Conservation (phyloP, 306 rosid genomes). For the Vigna nakashimae region DNA sequence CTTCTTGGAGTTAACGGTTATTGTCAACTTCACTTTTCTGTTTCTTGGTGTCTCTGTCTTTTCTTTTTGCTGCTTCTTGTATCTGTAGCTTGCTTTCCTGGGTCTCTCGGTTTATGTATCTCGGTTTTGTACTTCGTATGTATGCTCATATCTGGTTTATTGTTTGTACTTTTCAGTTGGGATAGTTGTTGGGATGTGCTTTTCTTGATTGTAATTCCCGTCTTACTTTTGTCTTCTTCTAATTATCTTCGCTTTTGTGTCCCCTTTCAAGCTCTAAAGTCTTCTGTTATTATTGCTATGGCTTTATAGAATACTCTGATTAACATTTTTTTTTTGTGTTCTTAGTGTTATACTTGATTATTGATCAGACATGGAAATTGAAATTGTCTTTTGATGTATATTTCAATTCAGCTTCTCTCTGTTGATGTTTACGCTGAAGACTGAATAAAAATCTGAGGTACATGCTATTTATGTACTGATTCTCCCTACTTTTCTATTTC, state of each 20-base stretch:
- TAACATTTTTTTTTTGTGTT: neutral
- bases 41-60: neutral
- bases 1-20: slow-evolving; percentile 40
- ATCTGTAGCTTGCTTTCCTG: slow-evolving; percentile 23
- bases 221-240: slow-evolving; percentile 47
- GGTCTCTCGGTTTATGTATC: slow-evolving; percentile 38
- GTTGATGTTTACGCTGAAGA: slow-evolving; percentile 42
- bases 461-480: slow-evolving; percentile 21
- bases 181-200: slow-evolving; percentile 42
- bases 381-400: slow-evolving; percentile 34
- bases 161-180: slow-evolving; percentile 33
- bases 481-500: neutral
- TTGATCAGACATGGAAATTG: slow-evolving; percentile 16
- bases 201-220: slow-evolving; percentile 46
- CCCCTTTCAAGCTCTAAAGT: slow-evolving; percentile 31
- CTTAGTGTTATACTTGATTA: neutral
- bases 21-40: slow-evolving; percentile 39
- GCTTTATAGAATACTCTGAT: slow-evolving; percentile 21
- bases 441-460: slow-evolving; percentile 45
- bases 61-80: neutral
- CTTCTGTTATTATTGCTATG: slow-evolving; percentile 17
- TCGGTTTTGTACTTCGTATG: slow-evolving; percentile 37
- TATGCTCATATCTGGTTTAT: slow-evolving; percentile 29
- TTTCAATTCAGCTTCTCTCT: slow-evolving; percentile 45
- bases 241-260: slow-evolving; percentile 42